Base-by-base conservation (phyloP, 306 rosid genomes). In the Canavalia gladiata region DNA sequence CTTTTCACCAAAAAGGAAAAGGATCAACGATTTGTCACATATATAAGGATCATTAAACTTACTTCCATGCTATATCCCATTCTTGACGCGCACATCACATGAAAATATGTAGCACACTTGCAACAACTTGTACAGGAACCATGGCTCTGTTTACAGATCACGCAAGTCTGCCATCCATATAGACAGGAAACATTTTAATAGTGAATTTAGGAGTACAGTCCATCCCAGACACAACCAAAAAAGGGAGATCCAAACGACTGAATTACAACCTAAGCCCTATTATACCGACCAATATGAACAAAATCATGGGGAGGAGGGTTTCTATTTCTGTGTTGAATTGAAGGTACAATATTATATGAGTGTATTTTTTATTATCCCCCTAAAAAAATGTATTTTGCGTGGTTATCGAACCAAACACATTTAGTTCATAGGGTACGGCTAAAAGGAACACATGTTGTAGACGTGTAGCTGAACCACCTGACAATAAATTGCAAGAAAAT, bases 71-170 rank as follows among this genome's bases (percentile, higher is more conserved):
- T 72, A 81, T 95, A 95, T 75, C 99, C 98, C 72, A 90, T 90
- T 88, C 87, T 93, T 52, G 93, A 86, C 4, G 99, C 99, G 60
- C 99, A 95, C 86, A 64, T 91, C 71, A 83, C 87, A 63, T 93
- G 99, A 86, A 95, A 95, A 91, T 90, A 72, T n/a, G 98, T 90
- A 30, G 94, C 92, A 84, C 99, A 95, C 78, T 91, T 95, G 96
- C 92, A 91, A 86, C 98, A 95, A 65, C 88, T 87, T 35, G 87
- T 83, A 81, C 98, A 95, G 78, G 99, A 89, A 75, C 99, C 99
- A 59, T 95, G 99, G 63, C 58, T 85, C 88, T 93, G 99, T 82
- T 87, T 89, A 80, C 98, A 95, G 63, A 95, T 90, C 77, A 90
- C 91, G 47, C 99, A 95, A 65, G 57, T 84, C 96, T 93, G 99